Percentiles rank a stretch among this genome's conserved stretches.
These are phyloP conservation scores for Colletotrichum liriopes DNA, from an alignment of 2,329 filamentous ascomycete genomes.

Conservation along the genomic window DNA sequence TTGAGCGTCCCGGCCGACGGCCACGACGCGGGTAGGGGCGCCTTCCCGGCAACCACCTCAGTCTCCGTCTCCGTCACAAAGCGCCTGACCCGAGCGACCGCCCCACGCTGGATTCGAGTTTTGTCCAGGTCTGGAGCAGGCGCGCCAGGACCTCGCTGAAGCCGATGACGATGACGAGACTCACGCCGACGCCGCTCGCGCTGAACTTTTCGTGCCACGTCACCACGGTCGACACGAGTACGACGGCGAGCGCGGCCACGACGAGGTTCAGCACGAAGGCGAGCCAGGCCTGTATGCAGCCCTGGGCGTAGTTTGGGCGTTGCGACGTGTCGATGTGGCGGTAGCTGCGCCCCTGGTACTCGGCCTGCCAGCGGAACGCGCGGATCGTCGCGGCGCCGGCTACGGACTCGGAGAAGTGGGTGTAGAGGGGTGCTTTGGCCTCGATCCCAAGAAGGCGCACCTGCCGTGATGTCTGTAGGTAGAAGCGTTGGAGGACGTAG, in stretches of 20 bases:
- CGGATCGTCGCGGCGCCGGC: conserved; percentile 44
- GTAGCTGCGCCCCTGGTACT: conserved; percentile 12
- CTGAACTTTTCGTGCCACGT: conserved; percentile 48
- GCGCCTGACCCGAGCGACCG: conserved; percentile 14
- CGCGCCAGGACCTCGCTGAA: conserved; percentile 21
- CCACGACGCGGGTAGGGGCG: not conserved
- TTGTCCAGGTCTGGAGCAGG: conserved; percentile 39
- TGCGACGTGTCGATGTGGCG: conserved; percentile 14
- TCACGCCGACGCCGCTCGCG: conserved; percentile 48
- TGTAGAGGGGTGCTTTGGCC: conserved; percentile 53
- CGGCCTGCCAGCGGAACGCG: conserved; percentile 40
- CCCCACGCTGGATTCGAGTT: conserved; percentile 44
- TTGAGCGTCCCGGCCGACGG: conserved; percentile 5
- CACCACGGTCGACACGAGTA: conserved; percentile 11
- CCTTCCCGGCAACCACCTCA: not conserved
- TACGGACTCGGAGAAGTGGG: conserved; percentile 49
- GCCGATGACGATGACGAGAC: conserved; percentile 35
- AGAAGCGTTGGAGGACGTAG: conserved; percentile 51
- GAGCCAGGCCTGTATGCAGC: conserved; percentile 28
- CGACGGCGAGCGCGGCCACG: conserved; percentile 17
- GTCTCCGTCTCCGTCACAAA: conserved; percentile 16
- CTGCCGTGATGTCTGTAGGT: conserved; percentile 54
- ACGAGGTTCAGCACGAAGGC: conserved; percentile 11
- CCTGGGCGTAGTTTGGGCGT: conserved; percentile 2
- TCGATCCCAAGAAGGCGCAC: conserved; percentile 53